phyloP scores from a whole-genome alignment of 2,329 filamentous ascomycete genomes.

The Fusarium camptoceras region DNA sequence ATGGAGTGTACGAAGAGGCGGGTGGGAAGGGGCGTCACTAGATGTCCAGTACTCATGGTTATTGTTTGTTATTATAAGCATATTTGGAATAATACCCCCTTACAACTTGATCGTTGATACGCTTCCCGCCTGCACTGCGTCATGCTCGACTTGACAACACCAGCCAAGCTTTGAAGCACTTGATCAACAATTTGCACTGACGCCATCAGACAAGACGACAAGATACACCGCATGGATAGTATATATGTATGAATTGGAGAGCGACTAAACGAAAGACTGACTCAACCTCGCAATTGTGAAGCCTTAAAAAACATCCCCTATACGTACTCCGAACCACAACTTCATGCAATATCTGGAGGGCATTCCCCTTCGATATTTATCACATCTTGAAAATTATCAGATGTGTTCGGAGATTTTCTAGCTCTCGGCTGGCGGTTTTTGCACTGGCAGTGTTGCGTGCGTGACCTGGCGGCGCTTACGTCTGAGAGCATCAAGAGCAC shows the following conservation, averaged over 20 bases:
- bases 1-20: constrained; percentile 22
- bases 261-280: neutral
- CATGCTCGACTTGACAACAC: neutral
- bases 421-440: neutral
- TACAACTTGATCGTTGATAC: constrained; percentile 17
- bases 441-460: neutral
- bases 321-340: neutral
- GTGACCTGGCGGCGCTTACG: neutral
- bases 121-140: neutral
- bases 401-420: neutral
- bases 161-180: neutral
- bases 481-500: neutral
- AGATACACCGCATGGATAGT: neutral
- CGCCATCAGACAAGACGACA: neutral
- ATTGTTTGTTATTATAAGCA: constrained; percentile 43
- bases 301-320: neutral
- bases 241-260: neutral
- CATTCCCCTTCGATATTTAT: neutral
- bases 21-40: constrained; percentile 12
- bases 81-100: constrained; percentile 48
- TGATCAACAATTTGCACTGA: neutral
- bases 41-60: constrained; percentile 42
- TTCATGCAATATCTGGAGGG: neutral
- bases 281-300: neutral
- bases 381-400: neutral